phyloP scores from a whole-genome alignment of 495 filamentous ascomycete species.

The Penicillium ochrochloron region DNA sequence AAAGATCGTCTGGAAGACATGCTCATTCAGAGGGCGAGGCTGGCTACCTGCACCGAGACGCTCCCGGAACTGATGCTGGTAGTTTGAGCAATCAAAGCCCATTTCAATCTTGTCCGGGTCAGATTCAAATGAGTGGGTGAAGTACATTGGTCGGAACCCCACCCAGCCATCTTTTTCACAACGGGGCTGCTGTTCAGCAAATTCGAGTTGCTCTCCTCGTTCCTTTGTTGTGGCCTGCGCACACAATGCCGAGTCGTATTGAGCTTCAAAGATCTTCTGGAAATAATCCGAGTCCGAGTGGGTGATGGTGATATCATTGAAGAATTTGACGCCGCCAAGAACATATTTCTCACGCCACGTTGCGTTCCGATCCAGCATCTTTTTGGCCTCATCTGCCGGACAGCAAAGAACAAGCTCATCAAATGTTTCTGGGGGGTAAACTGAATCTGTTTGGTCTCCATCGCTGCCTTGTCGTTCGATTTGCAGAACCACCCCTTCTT shows the following conservation, averaged over 20 bases:
- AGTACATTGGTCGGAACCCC: slow-evolving; percentile 81
- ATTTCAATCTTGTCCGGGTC: slow-evolving; percentile 78
- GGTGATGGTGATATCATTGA: slow-evolving; percentile 83
- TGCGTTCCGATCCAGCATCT: slow-evolving; percentile 64
- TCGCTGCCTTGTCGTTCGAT: slow-evolving; percentile 9
- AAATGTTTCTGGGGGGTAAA: slow-evolving; percentile 49
- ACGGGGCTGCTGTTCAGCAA: slow-evolving; percentile 49
- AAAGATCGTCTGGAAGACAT: slow-evolving; percentile 86
- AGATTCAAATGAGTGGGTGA: slow-evolving; percentile 68
- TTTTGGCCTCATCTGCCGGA: slow-evolving; percentile 71
- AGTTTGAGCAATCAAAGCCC: slow-evolving; percentile 85
- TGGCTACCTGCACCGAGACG: slow-evolving; percentile 43
- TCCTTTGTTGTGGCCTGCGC: slow-evolving; percentile 51
- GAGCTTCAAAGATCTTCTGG: slow-evolving; percentile 73
- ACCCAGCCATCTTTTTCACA: slow-evolving; percentile 43
- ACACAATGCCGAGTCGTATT: slow-evolving; percentile 58
- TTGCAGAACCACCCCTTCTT: slow-evolving; percentile 57
- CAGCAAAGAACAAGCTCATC: slow-evolving; percentile 76
- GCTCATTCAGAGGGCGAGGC: slow-evolving; percentile 55
- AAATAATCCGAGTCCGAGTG: slow-evolving; percentile 80
- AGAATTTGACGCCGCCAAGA: slow-evolving; percentile 76
- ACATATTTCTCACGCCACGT: slow-evolving; percentile 68
- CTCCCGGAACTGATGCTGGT: slow-evolving; percentile 79
- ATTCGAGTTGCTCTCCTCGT: slow-evolving; percentile 55
- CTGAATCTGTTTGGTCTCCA: neutral